Percentiles rank a stretch among this genome's conserved stretches.
phyloP scores from a whole-genome alignment of 345 rosid genomes.

The Chamaenerion angustifolium region DNA sequence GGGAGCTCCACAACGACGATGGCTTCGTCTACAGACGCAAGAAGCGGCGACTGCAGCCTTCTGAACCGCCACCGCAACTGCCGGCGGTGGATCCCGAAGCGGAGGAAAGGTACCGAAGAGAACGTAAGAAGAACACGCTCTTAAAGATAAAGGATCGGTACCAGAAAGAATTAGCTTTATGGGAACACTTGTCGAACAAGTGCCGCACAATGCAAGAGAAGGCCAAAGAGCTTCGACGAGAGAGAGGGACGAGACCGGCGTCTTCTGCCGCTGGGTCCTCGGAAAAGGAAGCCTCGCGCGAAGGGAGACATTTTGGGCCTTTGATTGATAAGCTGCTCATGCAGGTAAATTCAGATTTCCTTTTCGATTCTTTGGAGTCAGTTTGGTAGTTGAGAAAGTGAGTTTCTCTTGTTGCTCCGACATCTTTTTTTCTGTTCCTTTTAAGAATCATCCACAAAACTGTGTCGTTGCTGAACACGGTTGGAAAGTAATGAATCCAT shows the following conservation, averaged over 20 bases:
- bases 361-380: background rate
- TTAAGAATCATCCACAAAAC: too few species aligned
- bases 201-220: constrained; percentile 39
- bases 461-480: too few species aligned
- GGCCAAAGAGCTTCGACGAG: constrained; percentile 15
- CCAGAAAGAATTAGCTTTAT: constrained; percentile 40
- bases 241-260: constrained; percentile 6
- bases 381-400: constrained; percentile 1
- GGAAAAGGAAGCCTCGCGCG: constrained; percentile 3
- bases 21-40: constrained; percentile 70
- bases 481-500: too few species aligned
- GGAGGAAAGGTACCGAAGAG: constrained; percentile 30
- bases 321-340: constrained; percentile 38
- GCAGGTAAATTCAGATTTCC: constrained; percentile 37
- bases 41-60: constrained; percentile 27
- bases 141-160: constrained; percentile 39
- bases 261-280: constrained; percentile 6
- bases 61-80: constrained; percentile 10
- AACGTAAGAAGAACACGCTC: constrained; percentile 33
- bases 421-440: too few species aligned
- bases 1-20: constrained; percentile 66
- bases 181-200: constrained; percentile 51
- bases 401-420: too few species aligned
- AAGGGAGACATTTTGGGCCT: constrained; percentile 12
- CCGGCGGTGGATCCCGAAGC: constrained; percentile 12